A percentile compares a stretch with the other conserved stretches of the same genome.
These are phyloP conservation scores for Lactifluus pinguis DNA, from an alignment of 768 basidiomycete species.

Conservation along the genomic window DNA sequence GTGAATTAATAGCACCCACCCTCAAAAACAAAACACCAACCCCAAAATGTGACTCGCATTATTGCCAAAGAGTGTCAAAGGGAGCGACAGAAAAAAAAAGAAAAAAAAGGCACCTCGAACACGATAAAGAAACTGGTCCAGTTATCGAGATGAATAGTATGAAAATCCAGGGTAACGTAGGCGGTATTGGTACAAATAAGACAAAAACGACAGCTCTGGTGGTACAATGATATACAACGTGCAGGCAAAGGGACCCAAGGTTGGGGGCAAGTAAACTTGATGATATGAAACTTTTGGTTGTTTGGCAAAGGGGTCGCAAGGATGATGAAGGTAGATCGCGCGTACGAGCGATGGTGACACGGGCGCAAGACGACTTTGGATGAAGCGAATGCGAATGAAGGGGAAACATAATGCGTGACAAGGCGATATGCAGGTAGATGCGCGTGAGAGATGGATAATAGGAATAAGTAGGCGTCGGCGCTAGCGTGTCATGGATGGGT, in stretches of 20 bases:
- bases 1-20: neutral
- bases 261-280: constrained; percentile 3
- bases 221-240: constrained; percentile 17
- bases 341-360: constrained; percentile 15
- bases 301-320: constrained; percentile 6
- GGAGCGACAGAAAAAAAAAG: neutral
- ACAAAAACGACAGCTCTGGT: constrained; percentile 12
- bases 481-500: constrained; percentile 14
- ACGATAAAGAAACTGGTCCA: neutral
- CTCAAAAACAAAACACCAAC: neutral
- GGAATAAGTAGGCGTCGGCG: constrained; percentile 19
- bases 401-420: constrained; percentile 4
- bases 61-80: constrained; percentile 9
- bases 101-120: neutral
- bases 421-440: constrained; percentile 17
- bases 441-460: constrained; percentile 19
- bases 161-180: constrained; percentile 18
- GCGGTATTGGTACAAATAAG: constrained; percentile 17
- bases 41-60: constrained; percentile 7
- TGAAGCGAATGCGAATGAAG: constrained; percentile 3
- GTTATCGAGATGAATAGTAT: constrained; percentile 7
- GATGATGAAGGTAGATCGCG: neutral
- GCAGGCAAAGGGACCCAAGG: constrained; percentile 4
- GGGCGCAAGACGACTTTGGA: constrained; percentile 10
- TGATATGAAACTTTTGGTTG: constrained; percentile 13